Percentiles rank a stretch among this genome's conserved stretches.
phyloP scores from a whole-genome alignment of 768 basidiomycete genomes.

The Gloeophyllum trabeum region DNA sequence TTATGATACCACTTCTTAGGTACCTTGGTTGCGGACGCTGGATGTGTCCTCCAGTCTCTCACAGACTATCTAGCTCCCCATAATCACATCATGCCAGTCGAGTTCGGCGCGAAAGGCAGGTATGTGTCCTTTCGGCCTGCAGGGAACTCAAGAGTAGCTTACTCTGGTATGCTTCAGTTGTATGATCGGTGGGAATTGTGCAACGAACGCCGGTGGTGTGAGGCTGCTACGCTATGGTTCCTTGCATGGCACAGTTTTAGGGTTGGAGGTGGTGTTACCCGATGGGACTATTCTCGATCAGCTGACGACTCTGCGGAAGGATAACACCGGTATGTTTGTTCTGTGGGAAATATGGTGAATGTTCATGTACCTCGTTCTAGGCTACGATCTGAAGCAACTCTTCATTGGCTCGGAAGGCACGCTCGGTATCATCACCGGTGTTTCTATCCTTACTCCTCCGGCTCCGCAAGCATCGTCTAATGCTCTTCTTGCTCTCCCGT shows the following conservation, averaged over 20 bases:
- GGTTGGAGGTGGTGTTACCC: constrained; percentile 90
- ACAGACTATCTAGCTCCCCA: constrained; percentile 79
- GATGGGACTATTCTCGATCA: constrained; percentile 89
- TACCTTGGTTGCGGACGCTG: constrained; percentile 86
- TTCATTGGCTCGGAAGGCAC: constrained; percentile 98
- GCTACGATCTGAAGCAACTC: constrained; percentile 95
- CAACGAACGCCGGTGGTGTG: constrained; percentile 97
- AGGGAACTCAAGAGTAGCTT: no score
- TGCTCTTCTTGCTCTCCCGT: constrained; percentile 81
- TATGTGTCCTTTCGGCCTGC: constrained; percentile 15
- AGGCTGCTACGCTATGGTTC: constrained; percentile 91
- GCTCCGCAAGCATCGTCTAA: constrained; percentile 80
- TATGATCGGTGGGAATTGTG: constrained; percentile 95
- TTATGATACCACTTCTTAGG: constrained; percentile 30
- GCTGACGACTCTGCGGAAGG: constrained; percentile 85
- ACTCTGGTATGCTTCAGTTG: no score
- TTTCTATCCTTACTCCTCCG: constrained; percentile 87
- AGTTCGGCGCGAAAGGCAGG: constrained; percentile 95
- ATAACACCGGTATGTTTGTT: constrained; percentile 73
- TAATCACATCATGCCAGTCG: constrained; percentile 93
- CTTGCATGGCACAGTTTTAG: constrained; percentile 88
- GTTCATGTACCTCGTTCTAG: constrained; percentile 28
- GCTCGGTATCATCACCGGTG: constrained; percentile 88
- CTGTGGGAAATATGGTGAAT: neutral
- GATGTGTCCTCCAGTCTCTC: constrained; percentile 83